Evolutionary conservation across 108 stramenopile species (phyloP).

Genomic region (Cyclotella choctawhatcheeana): DNA sequence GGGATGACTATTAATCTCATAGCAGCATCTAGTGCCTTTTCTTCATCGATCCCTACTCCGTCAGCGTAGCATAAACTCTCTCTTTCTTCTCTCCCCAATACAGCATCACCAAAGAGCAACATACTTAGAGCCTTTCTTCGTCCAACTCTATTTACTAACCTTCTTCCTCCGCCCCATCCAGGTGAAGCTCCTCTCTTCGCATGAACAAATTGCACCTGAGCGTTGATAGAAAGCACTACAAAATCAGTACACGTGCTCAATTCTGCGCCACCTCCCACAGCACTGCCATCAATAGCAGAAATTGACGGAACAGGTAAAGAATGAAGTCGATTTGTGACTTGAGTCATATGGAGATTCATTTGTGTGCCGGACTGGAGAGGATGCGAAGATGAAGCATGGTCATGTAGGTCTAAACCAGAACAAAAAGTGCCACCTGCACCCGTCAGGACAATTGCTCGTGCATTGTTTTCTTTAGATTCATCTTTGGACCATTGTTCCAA

Average conservation of each 20-base stretch:
- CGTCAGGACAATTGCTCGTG: constrained; percentile 37
- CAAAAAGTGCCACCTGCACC: constrained; percentile 45
- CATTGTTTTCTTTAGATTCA: constrained; percentile 18
- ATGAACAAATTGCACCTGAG: constrained; percentile 43
- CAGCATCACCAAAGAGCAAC: constrained; percentile 38
- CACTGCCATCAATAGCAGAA: constrained; percentile 40
- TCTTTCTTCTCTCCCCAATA: constrained; percentile 31
- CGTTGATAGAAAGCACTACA: constrained; percentile 33
- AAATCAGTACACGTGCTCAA: constrained; percentile 44
- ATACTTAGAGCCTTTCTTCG: constrained; percentile 36
- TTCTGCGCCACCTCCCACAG: constrained; percentile 52
- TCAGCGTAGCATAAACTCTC: constrained; percentile 27
- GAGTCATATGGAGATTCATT: constrained; percentile 44
- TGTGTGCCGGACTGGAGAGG: constrained; percentile 12
- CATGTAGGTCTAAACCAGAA: constrained; percentile 44
- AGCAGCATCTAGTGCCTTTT: constrained; percentile 37
- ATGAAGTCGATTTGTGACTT: constrained; percentile 33
- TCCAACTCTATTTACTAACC: constrained; percentile 35
- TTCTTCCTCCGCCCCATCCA: constrained; percentile 47
- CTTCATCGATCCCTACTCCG: constrained; percentile 31
- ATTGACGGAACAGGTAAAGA: constrained; percentile 35
- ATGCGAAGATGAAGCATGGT: neutral
- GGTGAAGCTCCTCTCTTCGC: constrained; percentile 37
- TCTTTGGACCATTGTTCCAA: constrained; percentile 24
- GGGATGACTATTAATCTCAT: constrained; percentile 42